Percentiles rank a stretch among this genome's conserved stretches.
phyloP scores from a whole-genome alignment of 164 flowering plant species.

The grape (Vitis vinifera) region DNA sequence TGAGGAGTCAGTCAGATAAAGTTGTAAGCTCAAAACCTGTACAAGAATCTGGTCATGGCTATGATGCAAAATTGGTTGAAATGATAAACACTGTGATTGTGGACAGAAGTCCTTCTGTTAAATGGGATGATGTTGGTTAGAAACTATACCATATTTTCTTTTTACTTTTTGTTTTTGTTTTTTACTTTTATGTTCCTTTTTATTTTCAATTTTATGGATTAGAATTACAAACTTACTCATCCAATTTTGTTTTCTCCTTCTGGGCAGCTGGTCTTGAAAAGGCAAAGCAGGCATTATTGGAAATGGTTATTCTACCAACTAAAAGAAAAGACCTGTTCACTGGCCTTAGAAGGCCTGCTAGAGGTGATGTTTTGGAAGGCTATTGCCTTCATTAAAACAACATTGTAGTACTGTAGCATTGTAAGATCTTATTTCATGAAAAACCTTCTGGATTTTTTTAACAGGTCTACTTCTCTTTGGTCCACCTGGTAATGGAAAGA shows the following conservation, averaged over 20 bases:
- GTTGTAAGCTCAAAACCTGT: conserved; percentile 37
- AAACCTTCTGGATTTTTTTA: conserved; percentile 8
- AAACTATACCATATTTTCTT: not conserved
- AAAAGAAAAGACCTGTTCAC: conserved; percentile 94
- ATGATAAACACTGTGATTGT: conserved; percentile 87
- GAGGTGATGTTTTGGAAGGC: conserved; percentile 43
- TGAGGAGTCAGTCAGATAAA: conserved; percentile 34
- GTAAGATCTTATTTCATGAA: not conserved
- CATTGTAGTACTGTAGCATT: not conserved
- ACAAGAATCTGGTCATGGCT: conserved; percentile 40
- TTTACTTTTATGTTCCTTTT: not conserved
- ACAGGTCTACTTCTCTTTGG: conserved; percentile 97
- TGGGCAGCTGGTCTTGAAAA: conserved; percentile 88
- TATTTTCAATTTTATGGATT: not conserved
- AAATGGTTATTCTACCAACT: conserved; percentile 97
- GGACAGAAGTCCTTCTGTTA: conserved; percentile 94
- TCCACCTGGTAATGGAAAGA: conserved; percentile 99
- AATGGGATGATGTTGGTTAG: conserved; percentile 98
- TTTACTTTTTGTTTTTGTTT: not conserved
- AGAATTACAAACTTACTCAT: not conserved
- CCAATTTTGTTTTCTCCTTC: conserved; percentile 6
- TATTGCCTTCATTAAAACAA: not conserved
- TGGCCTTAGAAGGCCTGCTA: conserved; percentile 91
- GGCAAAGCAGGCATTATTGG: conserved; percentile 91
- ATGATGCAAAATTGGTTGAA: conserved; percentile 81